Evolutionary conservation across 139 green algal species (phyloP).

Genomic region (Closterium sp.): DNA sequence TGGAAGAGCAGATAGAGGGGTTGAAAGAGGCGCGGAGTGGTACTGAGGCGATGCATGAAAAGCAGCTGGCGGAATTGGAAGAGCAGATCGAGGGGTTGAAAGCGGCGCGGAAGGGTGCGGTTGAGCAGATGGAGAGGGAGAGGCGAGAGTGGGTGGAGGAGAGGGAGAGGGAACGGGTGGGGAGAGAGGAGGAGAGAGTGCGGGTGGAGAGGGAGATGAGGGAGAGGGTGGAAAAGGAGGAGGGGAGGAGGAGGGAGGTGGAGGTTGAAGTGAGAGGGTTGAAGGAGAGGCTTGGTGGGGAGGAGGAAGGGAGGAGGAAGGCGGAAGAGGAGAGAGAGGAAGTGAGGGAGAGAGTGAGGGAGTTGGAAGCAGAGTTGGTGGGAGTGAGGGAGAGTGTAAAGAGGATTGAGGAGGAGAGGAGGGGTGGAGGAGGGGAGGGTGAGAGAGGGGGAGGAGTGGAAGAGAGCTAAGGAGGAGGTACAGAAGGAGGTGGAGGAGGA

Average conservation of each 20-base stretch:
- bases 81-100: background rate
- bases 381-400: background rate
- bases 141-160: background rate
- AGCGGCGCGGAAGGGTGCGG: background rate
- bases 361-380: background rate
- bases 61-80: background rate
- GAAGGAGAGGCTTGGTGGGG: background rate
- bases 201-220: background rate
- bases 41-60: background rate
- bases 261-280: background rate
- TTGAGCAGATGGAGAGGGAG: background rate
- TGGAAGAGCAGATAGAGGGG: background rate
- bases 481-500: background rate
- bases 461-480: background rate
- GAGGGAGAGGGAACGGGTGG: background rate
- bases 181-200: background rate
- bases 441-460: background rate
- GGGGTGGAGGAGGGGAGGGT: background rate
- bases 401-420: background rate
- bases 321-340: background rate
- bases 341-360: background rate
- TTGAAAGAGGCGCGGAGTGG: background rate
- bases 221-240: background rate
- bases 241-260: background rate
- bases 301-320: background rate